Evolutionary conservation across 306 rosid genomes (phyloP).

Genomic region (Cyclanthera cordifolia): DNA sequence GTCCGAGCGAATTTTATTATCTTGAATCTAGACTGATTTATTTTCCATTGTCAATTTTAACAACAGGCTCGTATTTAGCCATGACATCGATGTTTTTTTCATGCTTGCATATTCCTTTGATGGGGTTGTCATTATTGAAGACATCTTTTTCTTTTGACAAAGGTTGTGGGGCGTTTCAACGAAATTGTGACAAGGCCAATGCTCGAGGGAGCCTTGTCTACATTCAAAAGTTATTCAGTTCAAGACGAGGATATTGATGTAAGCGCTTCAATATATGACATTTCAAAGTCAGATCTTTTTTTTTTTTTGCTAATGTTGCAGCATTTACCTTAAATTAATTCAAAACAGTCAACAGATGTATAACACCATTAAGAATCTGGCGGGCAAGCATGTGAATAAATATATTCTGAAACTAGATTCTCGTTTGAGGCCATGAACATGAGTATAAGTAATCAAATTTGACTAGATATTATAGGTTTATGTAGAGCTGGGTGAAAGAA

Average conservation of each 20-base stretch:
- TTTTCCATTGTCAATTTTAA: not conserved
- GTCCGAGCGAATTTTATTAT: not conserved
- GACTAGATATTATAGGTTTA: not conserved
- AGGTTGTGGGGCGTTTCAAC: slow-evolving; percentile 94
- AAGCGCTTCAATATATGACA: slow-evolving; percentile 12
- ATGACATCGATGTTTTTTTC: not conserved
- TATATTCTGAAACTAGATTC: not conserved
- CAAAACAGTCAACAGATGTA: not conserved
- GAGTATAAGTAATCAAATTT: not conserved
- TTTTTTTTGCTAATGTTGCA: not conserved
- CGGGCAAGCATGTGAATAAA: not conserved
- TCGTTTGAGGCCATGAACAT: not conserved
- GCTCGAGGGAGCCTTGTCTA: slow-evolving; percentile 78
- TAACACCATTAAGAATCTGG: not conserved
- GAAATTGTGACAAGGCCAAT: slow-evolving; percentile 73
- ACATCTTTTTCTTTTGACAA: slow-evolving; percentile 11
- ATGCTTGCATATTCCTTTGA: not conserved
- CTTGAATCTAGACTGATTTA: not conserved
- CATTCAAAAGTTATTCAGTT: slow-evolving; percentile 64
- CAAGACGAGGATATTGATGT: slow-evolving; percentile 85
- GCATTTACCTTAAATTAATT: not conserved
- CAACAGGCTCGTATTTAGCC: not conserved
- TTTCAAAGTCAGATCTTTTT: not conserved
- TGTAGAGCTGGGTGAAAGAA: not conserved
- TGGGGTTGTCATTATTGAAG: not conserved